Percentiles rank a stretch among this genome's conserved stretches.
Conservation (phyloP, 306 rosid genomes). For the Gleditsia sinensis region DNA sequence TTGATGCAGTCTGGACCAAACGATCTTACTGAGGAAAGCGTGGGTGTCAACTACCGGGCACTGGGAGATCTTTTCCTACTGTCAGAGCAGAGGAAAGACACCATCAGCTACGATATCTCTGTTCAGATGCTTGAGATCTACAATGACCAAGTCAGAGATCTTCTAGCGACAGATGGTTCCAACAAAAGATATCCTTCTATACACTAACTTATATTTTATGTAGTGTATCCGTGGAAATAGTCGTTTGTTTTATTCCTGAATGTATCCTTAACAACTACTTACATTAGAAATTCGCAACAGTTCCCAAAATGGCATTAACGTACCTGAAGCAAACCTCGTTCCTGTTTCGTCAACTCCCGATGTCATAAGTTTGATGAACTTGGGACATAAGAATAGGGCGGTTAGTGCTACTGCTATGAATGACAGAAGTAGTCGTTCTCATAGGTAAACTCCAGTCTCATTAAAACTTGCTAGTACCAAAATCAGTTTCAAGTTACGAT, state of each 20-base stretch:
- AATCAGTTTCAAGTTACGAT: neutral
- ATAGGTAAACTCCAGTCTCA: conserved; percentile 59
- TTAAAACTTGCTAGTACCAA: neutral
- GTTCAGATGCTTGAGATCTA: conserved; percentile 60
- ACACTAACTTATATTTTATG: neutral
- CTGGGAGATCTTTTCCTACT: conserved; percentile 75
- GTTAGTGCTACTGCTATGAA: conserved; percentile 92
- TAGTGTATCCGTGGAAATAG: too few relatives aligned
- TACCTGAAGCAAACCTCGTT: conserved; percentile 85
- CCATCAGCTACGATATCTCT: conserved; percentile 39
- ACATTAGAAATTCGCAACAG: conserved; percentile 89
- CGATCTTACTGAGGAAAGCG: conserved; percentile 71
- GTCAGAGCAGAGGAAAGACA: conserved; percentile 56
- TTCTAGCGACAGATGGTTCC: conserved; percentile 52
- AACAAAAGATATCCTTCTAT: conserved; percentile 81
- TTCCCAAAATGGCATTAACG: conserved; percentile 81
- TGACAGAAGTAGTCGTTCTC: conserved; percentile 93
- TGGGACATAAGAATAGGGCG: conserved; percentile 82
- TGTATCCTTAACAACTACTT: conserved; percentile 42
- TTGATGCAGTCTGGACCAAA: conserved; percentile 75
- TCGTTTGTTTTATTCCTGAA: neutral
- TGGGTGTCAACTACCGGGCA: conserved; percentile 90
- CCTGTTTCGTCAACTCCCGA: conserved; percentile 79
- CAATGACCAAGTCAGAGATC: conserved; percentile 58
- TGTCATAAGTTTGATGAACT: conserved; percentile 76